Percentiles rank a stretch among this genome's conserved stretches.
Evolutionary conservation across 2,329 filamentous ascomycete genomes (phyloP).

Genomic region (Fonsecaea erecta): DNA sequence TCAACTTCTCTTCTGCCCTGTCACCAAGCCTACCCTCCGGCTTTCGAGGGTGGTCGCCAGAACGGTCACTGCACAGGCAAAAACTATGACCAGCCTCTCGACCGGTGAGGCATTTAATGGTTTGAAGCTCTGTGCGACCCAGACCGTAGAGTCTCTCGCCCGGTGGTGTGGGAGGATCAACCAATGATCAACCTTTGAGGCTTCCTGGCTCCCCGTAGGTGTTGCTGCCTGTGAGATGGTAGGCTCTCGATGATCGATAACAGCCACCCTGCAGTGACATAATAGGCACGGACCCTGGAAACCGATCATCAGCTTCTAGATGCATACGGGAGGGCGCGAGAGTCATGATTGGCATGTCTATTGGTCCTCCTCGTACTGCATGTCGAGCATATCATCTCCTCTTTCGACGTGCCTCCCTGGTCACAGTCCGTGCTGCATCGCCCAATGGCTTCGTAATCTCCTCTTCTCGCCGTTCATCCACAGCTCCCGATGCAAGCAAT

Average conservation of each 20-base stretch:
- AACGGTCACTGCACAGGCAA: slow-evolving; percentile 10
- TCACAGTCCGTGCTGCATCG: slow-evolving; percentile 5
- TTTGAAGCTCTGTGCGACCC: no score
- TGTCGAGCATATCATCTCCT: background rate
- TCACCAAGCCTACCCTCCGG: background rate
- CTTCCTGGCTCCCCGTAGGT: background rate
- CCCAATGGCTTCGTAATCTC: slow-evolving; percentile 12
- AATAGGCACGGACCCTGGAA: no score
- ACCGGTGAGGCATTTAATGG: slow-evolving; percentile 6
- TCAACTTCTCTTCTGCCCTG: slow-evolving; percentile 2
- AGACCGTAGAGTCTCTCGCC: no score
- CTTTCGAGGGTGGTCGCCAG: background rate
- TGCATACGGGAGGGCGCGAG: background rate
- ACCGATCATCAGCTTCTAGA: background rate
- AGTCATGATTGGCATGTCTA: background rate
- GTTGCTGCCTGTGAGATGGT: slow-evolving; percentile 17
- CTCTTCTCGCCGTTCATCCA: slow-evolving; percentile 5
- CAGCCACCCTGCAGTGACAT: background rate
- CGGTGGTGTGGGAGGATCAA: background rate
- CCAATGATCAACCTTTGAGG: background rate
- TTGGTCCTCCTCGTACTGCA: background rate
- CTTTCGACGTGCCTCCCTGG: background rate
- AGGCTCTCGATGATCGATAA: slow-evolving; percentile 15
- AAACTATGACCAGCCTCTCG: slow-evolving; percentile 10
- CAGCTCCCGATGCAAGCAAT: slow-evolving; percentile 4